Conservation (phyloP, 768 basidiomycete genomes). For the button mushroom (Agaricus bisporus) region DNA sequence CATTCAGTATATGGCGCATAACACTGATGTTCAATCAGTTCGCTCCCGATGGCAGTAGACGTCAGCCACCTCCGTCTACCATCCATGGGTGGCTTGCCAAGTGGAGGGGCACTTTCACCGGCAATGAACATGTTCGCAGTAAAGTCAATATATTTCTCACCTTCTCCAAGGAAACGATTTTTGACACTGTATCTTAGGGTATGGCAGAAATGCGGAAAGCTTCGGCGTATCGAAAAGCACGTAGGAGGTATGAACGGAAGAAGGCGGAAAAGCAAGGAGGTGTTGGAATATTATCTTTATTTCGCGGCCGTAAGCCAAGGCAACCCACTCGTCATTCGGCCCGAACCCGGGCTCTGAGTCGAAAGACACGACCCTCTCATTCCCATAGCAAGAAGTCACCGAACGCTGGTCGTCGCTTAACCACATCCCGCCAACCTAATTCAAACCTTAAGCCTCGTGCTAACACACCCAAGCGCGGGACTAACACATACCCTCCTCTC, state of each 20-base stretch:
- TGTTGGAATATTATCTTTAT: slow-evolving; percentile 18
- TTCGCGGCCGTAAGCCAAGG: slow-evolving; percentile 11
- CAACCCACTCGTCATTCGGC: slow-evolving; percentile 1
- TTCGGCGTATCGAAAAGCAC: slow-evolving; percentile 11
- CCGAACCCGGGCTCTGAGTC: neutral
- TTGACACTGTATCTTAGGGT: slow-evolving; percentile 31
- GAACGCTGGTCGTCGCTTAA: neutral
- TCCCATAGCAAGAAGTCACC: neutral
- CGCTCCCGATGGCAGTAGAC: slow-evolving; percentile 36
- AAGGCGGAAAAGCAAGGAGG: slow-evolving; percentile 14
- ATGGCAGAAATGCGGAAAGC: slow-evolving; percentile 69
- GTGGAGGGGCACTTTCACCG: slow-evolving; percentile 64
- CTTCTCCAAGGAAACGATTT: neutral
- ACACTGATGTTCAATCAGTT: slow-evolving; percentile 22
- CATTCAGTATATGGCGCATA: neutral
- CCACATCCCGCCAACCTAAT: neutral
- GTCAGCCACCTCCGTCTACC: slow-evolving; percentile 45
- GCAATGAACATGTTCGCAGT: slow-evolving; percentile 51
- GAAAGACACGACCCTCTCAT: neutral
- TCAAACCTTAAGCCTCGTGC: neutral
- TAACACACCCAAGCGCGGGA: neutral
- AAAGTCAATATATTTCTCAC: slow-evolving; percentile 25
- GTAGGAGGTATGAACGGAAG: slow-evolving; percentile 5
- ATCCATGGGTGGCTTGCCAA: slow-evolving; percentile 80
- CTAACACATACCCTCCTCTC: neutral